These are phyloP conservation scores for Ophiostoma quercus DNA, from an alignment of 2,329 filamentous ascomycete genomes.

Conservation along the genomic window DNA sequence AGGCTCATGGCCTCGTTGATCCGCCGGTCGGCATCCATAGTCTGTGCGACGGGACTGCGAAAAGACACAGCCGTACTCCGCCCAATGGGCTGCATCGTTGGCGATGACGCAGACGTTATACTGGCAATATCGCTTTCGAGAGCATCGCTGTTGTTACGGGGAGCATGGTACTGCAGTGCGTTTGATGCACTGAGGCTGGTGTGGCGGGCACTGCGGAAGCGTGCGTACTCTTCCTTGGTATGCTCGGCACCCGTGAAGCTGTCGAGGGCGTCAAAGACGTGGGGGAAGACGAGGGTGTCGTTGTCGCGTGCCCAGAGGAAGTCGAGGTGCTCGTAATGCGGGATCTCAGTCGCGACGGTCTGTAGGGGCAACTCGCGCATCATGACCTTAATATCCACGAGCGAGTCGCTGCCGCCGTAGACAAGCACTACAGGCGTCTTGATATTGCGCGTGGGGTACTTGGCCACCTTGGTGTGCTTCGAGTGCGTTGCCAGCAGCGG, in stretches of 20 bases:
- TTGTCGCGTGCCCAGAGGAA: slow-evolving; percentile 92
- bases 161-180: neutral
- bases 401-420: slow-evolving; percentile 87
- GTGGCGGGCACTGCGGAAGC: slow-evolving; percentile 49
- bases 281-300: slow-evolving; percentile 75
- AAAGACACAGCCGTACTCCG: neutral
- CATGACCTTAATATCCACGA: slow-evolving; percentile 93
- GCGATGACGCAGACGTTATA: neutral
- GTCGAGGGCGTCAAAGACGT: slow-evolving; percentile 84
- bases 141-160: neutral
- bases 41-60: neutral
- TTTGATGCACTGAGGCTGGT: slow-evolving; percentile 40
- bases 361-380: slow-evolving; percentile 77
- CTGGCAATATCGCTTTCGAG: neutral
- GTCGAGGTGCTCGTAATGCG: slow-evolving; percentile 93
- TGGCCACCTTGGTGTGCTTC: slow-evolving; percentile 93
- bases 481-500: slow-evolving; percentile 66
- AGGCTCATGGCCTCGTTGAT: neutral
- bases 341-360: slow-evolving; percentile 79
- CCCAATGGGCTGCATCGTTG: neutral
- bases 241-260: slow-evolving; percentile 58
- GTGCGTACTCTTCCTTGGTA: slow-evolving; percentile 55
- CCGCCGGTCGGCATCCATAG: neutral
- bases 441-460: slow-evolving; percentile 95
- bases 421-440: slow-evolving; percentile 90